Percentiles rank a stretch among this genome's conserved stretches.
Conservation (phyloP, 306 rosid species). For the Dalbergia cochinchinensis region DNA sequence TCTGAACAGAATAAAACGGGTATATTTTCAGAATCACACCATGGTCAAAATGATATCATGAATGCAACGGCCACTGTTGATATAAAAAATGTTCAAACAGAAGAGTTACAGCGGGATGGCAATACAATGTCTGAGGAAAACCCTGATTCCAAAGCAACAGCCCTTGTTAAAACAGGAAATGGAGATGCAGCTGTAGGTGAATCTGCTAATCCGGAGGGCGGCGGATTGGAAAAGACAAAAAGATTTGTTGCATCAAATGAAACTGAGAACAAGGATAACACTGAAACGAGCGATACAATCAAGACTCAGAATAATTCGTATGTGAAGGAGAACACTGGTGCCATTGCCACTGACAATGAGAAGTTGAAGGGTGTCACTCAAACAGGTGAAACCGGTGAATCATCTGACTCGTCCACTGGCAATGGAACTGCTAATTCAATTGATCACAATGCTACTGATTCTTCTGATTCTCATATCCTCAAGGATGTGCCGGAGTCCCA, state of each 20-base stretch:
- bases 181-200: slow-evolving; percentile 47
- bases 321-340: slow-evolving; percentile 51
- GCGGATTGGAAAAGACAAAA: slow-evolving; percentile 40
- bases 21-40: slow-evolving; percentile 32
- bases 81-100: slow-evolving; percentile 34
- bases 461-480: slow-evolving; percentile 52
- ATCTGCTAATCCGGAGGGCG: slow-evolving; percentile 48
- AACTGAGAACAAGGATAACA: slow-evolving; percentile 43
- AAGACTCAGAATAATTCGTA: slow-evolving; percentile 35
- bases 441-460: slow-evolving; percentile 69
- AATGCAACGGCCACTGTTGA: slow-evolving; percentile 44
- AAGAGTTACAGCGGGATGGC: slow-evolving; percentile 40
- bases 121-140: slow-evolving; percentile 45
- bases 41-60: slow-evolving; percentile 27
- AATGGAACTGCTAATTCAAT: slow-evolving; percentile 45
- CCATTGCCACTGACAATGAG: slow-evolving; percentile 46
- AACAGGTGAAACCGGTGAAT: slow-evolving; percentile 37
- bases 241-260: slow-evolving; percentile 50
- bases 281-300: slow-evolving; percentile 43
- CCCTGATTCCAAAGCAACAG: slow-evolving; percentile 46
- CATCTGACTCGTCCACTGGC: slow-evolving; percentile 45
- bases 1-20: slow-evolving; percentile 48
- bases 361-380: slow-evolving; percentile 48
- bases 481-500: slow-evolving; percentile 58
- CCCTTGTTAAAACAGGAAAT: slow-evolving; percentile 44